phyloP scores from a whole-genome alignment of 306 rosid genomes.

The Vigna mungo region DNA sequence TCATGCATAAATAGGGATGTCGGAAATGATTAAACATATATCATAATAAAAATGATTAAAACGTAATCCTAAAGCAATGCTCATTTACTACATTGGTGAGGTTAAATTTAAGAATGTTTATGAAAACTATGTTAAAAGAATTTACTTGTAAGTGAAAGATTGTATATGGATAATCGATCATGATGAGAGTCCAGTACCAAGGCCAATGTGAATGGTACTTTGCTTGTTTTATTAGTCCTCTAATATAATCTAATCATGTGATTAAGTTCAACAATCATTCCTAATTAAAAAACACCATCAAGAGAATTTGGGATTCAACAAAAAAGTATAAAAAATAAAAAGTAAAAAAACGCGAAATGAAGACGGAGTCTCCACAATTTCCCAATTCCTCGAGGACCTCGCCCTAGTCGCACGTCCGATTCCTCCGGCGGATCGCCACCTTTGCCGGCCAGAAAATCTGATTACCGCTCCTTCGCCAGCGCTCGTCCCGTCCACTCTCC shows the following conservation, averaged over 20 bases:
- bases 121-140: no score
- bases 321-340: background rate
- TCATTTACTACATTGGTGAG: no score
- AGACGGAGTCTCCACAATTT: slow-evolving; percentile 17
- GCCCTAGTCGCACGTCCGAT: slow-evolving; percentile 38
- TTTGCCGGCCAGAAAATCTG: slow-evolving; percentile 19
- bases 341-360: background rate
- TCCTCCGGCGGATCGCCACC: slow-evolving; percentile 39
- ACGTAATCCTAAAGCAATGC: no score
- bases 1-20: no score
- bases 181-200: no score
- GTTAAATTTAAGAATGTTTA: no score
- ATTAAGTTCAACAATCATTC: background rate
- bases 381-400: slow-evolving; percentile 9
- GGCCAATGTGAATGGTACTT: background rate
- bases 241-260: background rate
- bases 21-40: no score
- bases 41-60: no score
- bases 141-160: no score
- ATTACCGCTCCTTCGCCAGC: background rate
- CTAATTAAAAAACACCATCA: background rate
- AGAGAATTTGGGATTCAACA: background rate
- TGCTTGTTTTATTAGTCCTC: background rate
- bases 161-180: no score
- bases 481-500: background rate